phyloP scores from a whole-genome alignment of 2,329 filamentous ascomycete species.

The Exophiala sp. region DNA sequence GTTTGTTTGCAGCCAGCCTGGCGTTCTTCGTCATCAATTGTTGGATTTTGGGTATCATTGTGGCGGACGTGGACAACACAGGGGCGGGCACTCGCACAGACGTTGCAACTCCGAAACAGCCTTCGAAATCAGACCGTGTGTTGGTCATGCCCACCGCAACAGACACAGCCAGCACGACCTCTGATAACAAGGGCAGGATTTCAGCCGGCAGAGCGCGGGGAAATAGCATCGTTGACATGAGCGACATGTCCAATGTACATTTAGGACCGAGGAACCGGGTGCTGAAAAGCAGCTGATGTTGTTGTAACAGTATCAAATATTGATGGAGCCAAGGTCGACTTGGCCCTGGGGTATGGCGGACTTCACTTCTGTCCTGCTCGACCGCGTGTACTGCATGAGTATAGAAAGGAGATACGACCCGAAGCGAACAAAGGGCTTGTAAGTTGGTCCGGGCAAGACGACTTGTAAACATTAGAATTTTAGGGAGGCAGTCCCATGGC shows the following conservation, averaged over 20 bases:
- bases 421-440: too few relatives aligned
- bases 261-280: slow-evolving; percentile 17
- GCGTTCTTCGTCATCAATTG: slow-evolving; percentile 81
- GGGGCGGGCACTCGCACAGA: background rate
- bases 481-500: too few relatives aligned
- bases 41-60: slow-evolving; percentile 79
- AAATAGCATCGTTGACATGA: slow-evolving; percentile 14
- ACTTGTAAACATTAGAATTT: too few relatives aligned
- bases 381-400: too few relatives aligned
- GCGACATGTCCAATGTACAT: slow-evolving; percentile 16
- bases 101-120: background rate
- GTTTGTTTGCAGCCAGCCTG: slow-evolving; percentile 72
- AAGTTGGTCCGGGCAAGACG: too few relatives aligned
- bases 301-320: background rate
- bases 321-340: background rate
- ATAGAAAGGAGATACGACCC: too few relatives aligned
- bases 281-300: slow-evolving; percentile 17
- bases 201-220: background rate
- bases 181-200: background rate
- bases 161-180: background rate
- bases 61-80: slow-evolving; percentile 53
- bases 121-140: background rate
- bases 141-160: background rate
- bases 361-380: too few relatives aligned
- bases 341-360: too few relatives aligned